Conservation (phyloP, 2,329 filamentous ascomycete genomes). For the Paecilomyces sp. region DNA sequence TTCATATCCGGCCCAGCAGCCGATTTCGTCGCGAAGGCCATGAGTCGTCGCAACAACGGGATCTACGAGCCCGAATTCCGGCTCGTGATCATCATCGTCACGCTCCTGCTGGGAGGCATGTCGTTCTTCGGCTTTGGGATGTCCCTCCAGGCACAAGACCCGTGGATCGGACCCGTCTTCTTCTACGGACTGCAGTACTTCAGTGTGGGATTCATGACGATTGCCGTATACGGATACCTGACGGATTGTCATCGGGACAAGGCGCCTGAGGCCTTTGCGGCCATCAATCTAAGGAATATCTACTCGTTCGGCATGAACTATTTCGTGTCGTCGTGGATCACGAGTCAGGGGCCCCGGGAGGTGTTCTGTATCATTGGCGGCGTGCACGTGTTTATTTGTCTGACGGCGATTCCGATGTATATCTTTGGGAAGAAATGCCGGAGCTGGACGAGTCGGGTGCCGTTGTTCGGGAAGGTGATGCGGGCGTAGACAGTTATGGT, state of each 20-base stretch:
- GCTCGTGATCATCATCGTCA: conserved; percentile 14
- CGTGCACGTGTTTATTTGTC: conserved; percentile 26
- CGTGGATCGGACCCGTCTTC: conserved; percentile 5
- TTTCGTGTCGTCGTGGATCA: conserved; percentile 27
- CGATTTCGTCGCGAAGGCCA: not conserved
- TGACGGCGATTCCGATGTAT: conserved; percentile 27
- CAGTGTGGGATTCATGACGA: conserved; percentile 5
- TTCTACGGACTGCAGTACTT: conserved; percentile 6
- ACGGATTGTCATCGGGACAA: conserved; percentile 27
- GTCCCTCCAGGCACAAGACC: conserved; percentile 6
- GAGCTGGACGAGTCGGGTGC: conserved; percentile 12
- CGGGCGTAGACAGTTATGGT: not conserved
- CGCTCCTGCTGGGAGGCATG: conserved; percentile 13
- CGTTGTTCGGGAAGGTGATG: not conserved
- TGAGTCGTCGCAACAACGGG: not conserved
- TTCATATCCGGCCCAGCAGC: not conserved
- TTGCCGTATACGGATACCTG: conserved; percentile 24
- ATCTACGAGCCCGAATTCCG: conserved; percentile 6
- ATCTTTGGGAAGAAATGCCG: conserved; percentile 27
- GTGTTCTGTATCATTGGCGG: conserved; percentile 28
- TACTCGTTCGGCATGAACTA: conserved; percentile 28
- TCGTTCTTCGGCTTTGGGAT: conserved; percentile 15
- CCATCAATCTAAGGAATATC: conserved; percentile 19
- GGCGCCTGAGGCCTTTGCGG: conserved; percentile 22
- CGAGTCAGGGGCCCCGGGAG: conserved; percentile 21